Evolutionary conservation across 202 grass and related monocot genomes (phyloP), one percentile per base, ranked within the genome.

Genomic region (Zoysia matrella): DNA sequence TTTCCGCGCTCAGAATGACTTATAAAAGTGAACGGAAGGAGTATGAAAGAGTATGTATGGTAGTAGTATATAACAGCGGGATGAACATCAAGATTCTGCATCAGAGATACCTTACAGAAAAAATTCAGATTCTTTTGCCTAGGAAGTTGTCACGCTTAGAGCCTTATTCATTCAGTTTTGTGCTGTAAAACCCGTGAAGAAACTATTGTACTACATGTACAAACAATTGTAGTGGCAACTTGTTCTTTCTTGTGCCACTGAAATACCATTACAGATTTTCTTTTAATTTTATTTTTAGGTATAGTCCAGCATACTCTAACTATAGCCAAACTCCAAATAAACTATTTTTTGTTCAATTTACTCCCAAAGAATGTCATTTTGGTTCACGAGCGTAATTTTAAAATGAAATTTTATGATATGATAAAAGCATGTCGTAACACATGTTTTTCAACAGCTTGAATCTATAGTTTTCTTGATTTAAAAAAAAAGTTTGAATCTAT

Each of bases 21-120:
- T 36, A 1, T 36, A 36, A 36, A 36, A 36, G 30, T 36, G 30
- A 36, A 36, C 30, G 30, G 30, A 36, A 36, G 30, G 1, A 36
- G 48, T 56, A 63, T 22, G 2, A 2, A 50, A 72, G 13, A 80
- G 14, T 45, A 18, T 72, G 18, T 58, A 40, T 14, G 60, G 78
- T 56, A 58, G 73, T 65, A 66, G 1, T 36, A 36, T 36, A 36
- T 52, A 68, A 11, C 44, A 47, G 58, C 66, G 1, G 5, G 11
- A 51, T 78, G 30, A 67, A 61, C 40, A 40, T 11, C 0, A 75
- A 67, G 52, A 51, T 74, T 80, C 46, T 67, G 62, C 62, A 67
- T 12, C 11, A 72, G 49, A 76, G 1, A 48, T 55, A 36, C 50
- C 39, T 3, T 81, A 67, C 16, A 86, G 47, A 36, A 18, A 9